Conservation (phyloP, 495 filamentous ascomycete genomes). For the Bathelium albidoporum region DNA sequence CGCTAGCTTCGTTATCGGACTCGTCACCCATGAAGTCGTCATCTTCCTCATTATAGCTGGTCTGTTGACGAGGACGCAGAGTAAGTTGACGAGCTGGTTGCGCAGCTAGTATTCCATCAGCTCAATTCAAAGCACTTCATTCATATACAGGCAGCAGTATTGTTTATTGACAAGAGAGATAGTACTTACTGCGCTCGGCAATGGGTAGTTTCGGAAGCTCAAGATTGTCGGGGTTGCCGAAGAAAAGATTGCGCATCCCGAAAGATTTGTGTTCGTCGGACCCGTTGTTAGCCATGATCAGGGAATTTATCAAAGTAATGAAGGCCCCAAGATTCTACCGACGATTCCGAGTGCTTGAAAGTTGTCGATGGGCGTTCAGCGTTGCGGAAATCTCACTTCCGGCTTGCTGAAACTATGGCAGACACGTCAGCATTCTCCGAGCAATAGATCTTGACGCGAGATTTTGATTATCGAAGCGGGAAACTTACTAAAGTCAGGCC, state of each 20-base stretch:
- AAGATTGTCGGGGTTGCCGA: background rate
- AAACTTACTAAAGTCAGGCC: too few relatives aligned
- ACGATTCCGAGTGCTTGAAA: too few relatives aligned
- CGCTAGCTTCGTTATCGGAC: background rate
- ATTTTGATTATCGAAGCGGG: too few relatives aligned
- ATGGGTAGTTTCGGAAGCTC: background rate
- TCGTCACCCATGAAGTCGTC: background rate
- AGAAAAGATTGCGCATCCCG: background rate
- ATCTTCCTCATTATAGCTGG: background rate
- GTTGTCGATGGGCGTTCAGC: too few relatives aligned
- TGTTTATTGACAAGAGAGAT: background rate
- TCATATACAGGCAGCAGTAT: background rate
- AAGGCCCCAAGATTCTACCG: too few relatives aligned
- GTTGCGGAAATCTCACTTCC: too few relatives aligned
- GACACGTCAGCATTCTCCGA: background rate
- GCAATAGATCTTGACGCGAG: too few relatives aligned
- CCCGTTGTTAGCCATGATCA: background rate
- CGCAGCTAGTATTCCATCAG: background rate
- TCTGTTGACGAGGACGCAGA: background rate
- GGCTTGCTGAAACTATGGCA: background rate
- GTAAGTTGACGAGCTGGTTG: background rate
- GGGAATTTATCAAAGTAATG: background rate
- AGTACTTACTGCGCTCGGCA: background rate
- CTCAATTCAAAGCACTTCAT: background rate
- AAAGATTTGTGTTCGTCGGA: background rate